Conservation (phyloP, 805 yeast species). For the Starmerella scarabaei region DNA sequence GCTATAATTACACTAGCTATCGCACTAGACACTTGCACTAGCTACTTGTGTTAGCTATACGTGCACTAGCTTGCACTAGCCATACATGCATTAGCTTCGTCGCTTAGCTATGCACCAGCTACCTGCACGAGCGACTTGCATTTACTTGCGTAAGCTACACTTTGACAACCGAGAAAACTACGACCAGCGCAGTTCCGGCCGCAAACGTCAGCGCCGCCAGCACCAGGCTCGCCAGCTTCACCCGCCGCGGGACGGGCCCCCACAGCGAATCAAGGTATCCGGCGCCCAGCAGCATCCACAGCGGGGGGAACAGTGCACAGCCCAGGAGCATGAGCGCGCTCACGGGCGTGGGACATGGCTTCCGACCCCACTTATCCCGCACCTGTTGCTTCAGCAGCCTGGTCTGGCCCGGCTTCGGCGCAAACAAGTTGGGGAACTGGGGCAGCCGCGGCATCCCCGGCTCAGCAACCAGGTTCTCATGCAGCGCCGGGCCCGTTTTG, state of each 20-base stretch:
- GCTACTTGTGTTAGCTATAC: too few relatives aligned
- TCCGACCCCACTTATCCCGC: constrained; percentile 20
- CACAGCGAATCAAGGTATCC: constrained; percentile 28
- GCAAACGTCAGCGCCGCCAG: constrained; percentile 27
- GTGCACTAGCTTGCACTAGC: too few relatives aligned
- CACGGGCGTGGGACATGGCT: constrained; percentile 4
- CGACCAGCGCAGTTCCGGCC: constrained; percentile 36
- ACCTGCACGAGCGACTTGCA: too few relatives aligned
- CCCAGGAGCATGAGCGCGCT: constrained; percentile 20
- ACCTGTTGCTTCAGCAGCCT: too few relatives aligned
- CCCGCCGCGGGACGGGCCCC: constrained; percentile 25
- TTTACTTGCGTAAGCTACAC: too few relatives aligned
- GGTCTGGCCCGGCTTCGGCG: too few relatives aligned
- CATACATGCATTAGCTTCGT: too few relatives aligned
- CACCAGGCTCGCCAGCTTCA: constrained; percentile 25
- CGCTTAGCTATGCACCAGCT: too few relatives aligned
- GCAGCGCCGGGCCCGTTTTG: too few relatives aligned
- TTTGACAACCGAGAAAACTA: constrained; percentile 32
- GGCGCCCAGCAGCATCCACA: constrained; percentile 29
- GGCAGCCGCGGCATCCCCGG: constrained; percentile 20
- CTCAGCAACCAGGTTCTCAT: too few relatives aligned
- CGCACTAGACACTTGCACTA: too few relatives aligned
- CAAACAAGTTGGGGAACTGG: constrained; percentile 10
- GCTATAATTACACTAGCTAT: too few relatives aligned
- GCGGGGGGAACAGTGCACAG: constrained; percentile 28